Base-by-base conservation (phyloP, 345 rosid genomes). In the Linum trigynum region DNA sequence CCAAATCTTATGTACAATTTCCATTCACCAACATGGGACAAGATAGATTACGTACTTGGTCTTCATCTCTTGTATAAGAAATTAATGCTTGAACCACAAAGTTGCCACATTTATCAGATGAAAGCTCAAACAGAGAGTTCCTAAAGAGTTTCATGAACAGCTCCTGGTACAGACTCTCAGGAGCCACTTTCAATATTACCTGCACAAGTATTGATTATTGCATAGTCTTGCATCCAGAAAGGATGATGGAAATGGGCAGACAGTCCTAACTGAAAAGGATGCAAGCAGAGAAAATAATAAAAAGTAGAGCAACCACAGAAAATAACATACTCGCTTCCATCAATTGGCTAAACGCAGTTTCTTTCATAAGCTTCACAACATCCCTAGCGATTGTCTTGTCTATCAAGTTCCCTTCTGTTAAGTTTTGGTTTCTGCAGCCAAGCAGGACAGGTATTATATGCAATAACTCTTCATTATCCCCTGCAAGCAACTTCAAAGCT, bases 131-230 rank as follows among this genome's bases (percentile, higher is more conserved):
- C 68, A 90, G 71, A 0, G 95, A 85, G 69, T 80, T 82, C 81
- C 72, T 81, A 79, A 88, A 94, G 69, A 94, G 68, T 71, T 87
- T 88, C 53, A 61, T 59, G 68, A 90, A 79, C 74, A 94, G 65
- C 72, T 85, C 91, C 48, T 77, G 62, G 72, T 85, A 90, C 86
- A 94, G 72, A 70, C 77, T 79, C 72, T 84, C 88, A 56, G 99
- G 91, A 64, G 92, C 82, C 69, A 90, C 97, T 75, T 82, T 91
- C 75, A 94, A 65, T 77, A 94, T 83, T 68, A 94, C 96, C 99
- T 94, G 87, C 75, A 78, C 65, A 70, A n/a, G n/a, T n/a, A n/a
- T n/a, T n/a, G n/a, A n/a, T n/a, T n/a, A n/a, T n/a, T n/a, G n/a
- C n/a, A n/a, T 50, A 60, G n/a, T 41, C 51, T 59, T 41, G 69